Conservation (phyloP, 2,329 filamentous ascomycete species). For the Orbilia brochopaga region DNA sequence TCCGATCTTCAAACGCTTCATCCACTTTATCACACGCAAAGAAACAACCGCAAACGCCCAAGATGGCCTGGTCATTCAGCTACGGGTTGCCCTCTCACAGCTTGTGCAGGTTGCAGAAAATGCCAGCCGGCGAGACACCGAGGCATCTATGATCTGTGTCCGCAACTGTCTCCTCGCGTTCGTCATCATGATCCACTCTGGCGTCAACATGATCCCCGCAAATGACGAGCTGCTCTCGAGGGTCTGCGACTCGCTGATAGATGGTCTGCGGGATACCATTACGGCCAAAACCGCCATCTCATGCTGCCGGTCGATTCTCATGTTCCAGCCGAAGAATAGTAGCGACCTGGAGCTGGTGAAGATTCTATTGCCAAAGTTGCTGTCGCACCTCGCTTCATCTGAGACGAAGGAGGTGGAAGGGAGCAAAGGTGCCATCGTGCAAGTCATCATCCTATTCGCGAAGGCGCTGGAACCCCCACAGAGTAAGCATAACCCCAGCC, state of each 20-base stretch:
- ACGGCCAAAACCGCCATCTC: constrained; percentile 74
- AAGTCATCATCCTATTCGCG: constrained; percentile 77
- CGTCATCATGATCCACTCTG: constrained; percentile 85
- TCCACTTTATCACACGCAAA: constrained; percentile 71
- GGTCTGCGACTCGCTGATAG: constrained; percentile 80
- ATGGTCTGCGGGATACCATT: constrained; percentile 70
- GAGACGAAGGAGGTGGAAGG: constrained; percentile 69
- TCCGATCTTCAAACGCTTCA: constrained; percentile 88
- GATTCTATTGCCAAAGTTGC: constrained; percentile 74
- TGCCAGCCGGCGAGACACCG: constrained; percentile 64
- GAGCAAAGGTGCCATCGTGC: constrained; percentile 72
- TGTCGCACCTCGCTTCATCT: constrained; percentile 72
- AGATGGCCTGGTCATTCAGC: constrained; percentile 52
- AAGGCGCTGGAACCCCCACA: constrained; percentile 56
- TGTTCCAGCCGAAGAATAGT: constrained; percentile 65
- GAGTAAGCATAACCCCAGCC: constrained; percentile 55
- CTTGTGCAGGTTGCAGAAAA: constrained; percentile 54
- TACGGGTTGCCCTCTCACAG: constrained; percentile 54
- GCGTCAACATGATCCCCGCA: constrained; percentile 73
- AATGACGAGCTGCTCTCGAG: constrained; percentile 66
- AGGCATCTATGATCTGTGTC: constrained; percentile 82
- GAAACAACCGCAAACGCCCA: constrained; percentile 52
- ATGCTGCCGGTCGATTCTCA: constrained; percentile 81
- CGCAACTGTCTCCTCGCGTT: constrained; percentile 89
- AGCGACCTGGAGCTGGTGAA: constrained; percentile 76